Percentiles rank a stretch among this genome's conserved stretches.
phyloP scores from a whole-genome alignment of 2,329 filamentous ascomycete genomes.

The Fusarium verrucosum region DNA sequence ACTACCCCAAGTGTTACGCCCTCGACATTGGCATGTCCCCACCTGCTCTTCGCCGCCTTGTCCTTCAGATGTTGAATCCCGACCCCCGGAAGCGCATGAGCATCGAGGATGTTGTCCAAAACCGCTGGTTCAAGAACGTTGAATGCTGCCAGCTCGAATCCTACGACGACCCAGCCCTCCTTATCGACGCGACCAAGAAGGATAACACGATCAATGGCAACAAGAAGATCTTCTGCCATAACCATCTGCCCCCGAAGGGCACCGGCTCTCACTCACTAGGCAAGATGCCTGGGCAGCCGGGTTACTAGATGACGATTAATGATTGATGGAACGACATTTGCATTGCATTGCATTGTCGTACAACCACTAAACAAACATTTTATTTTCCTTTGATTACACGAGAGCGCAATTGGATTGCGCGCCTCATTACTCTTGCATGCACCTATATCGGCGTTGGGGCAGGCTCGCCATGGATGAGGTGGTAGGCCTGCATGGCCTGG shows the following conservation, averaged over 20 bases:
- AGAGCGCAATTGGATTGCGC: conserved; percentile 7
- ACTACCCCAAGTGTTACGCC: conserved; percentile 71
- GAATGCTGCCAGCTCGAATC: conserved; percentile 82
- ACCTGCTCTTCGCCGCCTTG: conserved; percentile 72
- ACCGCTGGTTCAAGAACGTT: conserved; percentile 77
- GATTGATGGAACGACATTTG: conserved; percentile 29
- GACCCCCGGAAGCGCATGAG: conserved; percentile 75
- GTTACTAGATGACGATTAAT: conserved; percentile 55
- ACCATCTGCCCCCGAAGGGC: conserved; percentile 62
- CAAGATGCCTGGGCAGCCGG: conserved; percentile 65
- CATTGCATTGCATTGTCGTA: conserved; percentile 14
- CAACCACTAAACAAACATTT: conserved; percentile 7
- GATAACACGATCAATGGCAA: conserved; percentile 53
- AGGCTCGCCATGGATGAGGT: conserved; percentile 28
- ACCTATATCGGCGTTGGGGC: conserved; percentile 40
- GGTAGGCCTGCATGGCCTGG: conserved; percentile 37
- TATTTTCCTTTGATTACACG: conserved; percentile 7
- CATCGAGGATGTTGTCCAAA: conserved; percentile 73
- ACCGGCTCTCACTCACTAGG: conserved; percentile 60
- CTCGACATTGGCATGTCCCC: conserved; percentile 74
- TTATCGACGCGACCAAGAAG: conserved; percentile 70
- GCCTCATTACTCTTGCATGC: conserved; percentile 18
- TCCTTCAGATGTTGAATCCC: conserved; percentile 86
- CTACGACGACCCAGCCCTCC: conserved; percentile 69
- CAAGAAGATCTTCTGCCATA: conserved; percentile 67